Conservation (phyloP, 345 rosid species). For the Reutealis trisperma region DNA sequence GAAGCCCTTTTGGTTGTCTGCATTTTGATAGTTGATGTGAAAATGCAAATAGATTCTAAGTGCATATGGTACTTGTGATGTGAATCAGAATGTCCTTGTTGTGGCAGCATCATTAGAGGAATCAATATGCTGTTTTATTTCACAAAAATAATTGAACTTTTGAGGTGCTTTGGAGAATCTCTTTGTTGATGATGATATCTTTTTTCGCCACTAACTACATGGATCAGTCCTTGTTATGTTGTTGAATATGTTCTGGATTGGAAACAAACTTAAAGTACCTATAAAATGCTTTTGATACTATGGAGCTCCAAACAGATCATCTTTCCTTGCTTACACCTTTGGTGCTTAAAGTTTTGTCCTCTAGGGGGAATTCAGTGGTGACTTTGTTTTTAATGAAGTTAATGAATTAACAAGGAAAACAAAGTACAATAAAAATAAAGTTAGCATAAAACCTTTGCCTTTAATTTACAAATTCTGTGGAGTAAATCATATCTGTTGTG, state of each 20-base stretch:
- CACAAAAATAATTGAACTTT: slow-evolving; percentile 20
- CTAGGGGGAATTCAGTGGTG: no score
- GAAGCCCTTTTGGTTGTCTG: not conserved
- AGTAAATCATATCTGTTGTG: not conserved
- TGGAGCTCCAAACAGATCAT: not conserved
- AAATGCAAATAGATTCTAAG: slow-evolving; percentile 6
- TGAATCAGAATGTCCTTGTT: slow-evolving; percentile 15
- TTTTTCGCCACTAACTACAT: slow-evolving; percentile 2
- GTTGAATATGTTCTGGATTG: slow-evolving; percentile 17
- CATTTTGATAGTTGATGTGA: slow-evolving; percentile 9
- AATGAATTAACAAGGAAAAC: no score
- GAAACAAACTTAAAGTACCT: not conserved
- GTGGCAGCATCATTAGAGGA: slow-evolving; percentile 24
- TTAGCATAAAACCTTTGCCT: not conserved
- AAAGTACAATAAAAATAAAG: no score
- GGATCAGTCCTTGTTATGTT: not conserved
- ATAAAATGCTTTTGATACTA: not conserved
- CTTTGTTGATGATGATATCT: slow-evolving; percentile 7
- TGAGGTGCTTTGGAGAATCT: slow-evolving; percentile 22
- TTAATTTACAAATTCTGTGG: not conserved
- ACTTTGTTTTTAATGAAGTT: no score
- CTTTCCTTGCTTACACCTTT: not conserved
- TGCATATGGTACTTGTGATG: slow-evolving; percentile 16
- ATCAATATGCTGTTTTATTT: slow-evolving; percentile 16
- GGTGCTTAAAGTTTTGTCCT: not conserved